Evolutionary conservation across 192 early-diverging fungal species (phyloP).

Genomic region (Coemansia sp.): DNA sequence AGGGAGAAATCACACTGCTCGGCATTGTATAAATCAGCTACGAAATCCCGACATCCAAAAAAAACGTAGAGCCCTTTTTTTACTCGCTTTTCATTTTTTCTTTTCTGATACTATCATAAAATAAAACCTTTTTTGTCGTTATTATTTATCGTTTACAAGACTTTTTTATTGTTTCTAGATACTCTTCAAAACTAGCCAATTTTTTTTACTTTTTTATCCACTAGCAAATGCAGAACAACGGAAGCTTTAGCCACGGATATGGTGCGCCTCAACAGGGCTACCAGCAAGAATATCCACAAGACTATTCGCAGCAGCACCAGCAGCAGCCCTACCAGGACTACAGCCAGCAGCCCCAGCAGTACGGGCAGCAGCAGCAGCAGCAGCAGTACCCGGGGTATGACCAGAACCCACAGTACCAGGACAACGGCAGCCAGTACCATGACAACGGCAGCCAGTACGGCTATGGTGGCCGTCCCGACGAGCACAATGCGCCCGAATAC

Average conservation of each 20-base stretch:
- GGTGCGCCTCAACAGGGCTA: conserved; percentile 10
- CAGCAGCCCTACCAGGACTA: conserved; percentile 3
- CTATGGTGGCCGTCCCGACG: conserved; percentile 11
- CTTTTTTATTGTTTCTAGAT: background rate
- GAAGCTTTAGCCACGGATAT: conserved; percentile 16
- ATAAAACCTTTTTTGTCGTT: background rate
- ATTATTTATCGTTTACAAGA: background rate
- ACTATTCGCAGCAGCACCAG: conserved; percentile 11
- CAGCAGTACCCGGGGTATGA: background rate
- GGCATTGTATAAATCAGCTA: background rate
- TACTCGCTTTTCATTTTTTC: background rate
- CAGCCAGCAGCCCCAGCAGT: conserved; percentile 11
- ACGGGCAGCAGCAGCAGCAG: conserved; percentile 11
- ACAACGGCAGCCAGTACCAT: conserved; percentile 9
- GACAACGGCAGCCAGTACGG: conserved; percentile 7
- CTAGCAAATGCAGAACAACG: conserved; percentile 8
- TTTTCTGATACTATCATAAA: background rate
- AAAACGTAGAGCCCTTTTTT: background rate
- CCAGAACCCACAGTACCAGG: conserved; percentile 15
- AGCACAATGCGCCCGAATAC: conserved; percentile 11
- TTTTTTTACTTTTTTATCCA: conserved; percentile 2
- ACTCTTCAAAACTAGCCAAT: background rate
- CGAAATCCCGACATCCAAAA: background rate
- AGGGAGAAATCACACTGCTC: background rate
- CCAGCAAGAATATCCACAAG: conserved; percentile 7